These are phyloP conservation scores for Colletotrichum siamense DNA, from an alignment of 2,329 filamentous ascomycete species.

Conservation along the genomic window DNA sequence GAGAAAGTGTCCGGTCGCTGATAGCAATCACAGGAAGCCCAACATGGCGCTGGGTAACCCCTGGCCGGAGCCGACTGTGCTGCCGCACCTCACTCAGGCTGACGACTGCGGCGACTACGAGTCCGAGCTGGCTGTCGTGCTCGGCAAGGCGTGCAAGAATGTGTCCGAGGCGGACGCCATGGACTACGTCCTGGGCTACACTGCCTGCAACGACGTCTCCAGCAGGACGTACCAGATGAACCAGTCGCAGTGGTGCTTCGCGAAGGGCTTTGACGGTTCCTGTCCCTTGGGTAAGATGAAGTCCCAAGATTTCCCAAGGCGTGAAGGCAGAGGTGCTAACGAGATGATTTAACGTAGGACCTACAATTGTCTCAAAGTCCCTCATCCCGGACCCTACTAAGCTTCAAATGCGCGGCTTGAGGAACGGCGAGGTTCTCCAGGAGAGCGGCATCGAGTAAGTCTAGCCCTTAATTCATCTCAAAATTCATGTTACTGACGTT, in stretches of 20 bases:
- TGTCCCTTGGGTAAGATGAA: slow-evolving; percentile 46
- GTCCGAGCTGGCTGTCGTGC: slow-evolving; percentile 62
- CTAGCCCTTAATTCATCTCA: slow-evolving; percentile 20
- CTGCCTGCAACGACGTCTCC: slow-evolving; percentile 67
- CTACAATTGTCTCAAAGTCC: slow-evolving; percentile 51
- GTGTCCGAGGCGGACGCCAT: slow-evolving; percentile 61
- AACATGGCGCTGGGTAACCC: slow-evolving; percentile 58
- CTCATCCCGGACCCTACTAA: slow-evolving; percentile 45
- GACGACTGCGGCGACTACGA: slow-evolving; percentile 65
- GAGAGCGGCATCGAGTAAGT: slow-evolving; percentile 38
- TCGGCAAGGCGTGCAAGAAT: slow-evolving; percentile 56
- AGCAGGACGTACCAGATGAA: slow-evolving; percentile 61
- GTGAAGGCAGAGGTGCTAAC: rapidly evolving
- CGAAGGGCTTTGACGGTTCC: slow-evolving; percentile 61
- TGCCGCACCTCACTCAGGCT: slow-evolving; percentile 54
- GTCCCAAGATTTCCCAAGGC: neutral
- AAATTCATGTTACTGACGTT: slow-evolving; percentile 30
- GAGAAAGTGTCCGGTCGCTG: neutral
- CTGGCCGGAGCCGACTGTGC: slow-evolving; percentile 53
- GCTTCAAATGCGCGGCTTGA: slow-evolving; percentile 46
- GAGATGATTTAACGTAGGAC: slow-evolving; percentile 33
- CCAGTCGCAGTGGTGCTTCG: slow-evolving; percentile 62
- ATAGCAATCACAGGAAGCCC: slow-evolving; percentile 48
- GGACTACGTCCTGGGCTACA: slow-evolving; percentile 69
- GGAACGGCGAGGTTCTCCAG: slow-evolving; percentile 59